phyloP scores from a whole-genome alignment of 768 basidiomycete species.

The Rhodotorula paludigena region DNA sequence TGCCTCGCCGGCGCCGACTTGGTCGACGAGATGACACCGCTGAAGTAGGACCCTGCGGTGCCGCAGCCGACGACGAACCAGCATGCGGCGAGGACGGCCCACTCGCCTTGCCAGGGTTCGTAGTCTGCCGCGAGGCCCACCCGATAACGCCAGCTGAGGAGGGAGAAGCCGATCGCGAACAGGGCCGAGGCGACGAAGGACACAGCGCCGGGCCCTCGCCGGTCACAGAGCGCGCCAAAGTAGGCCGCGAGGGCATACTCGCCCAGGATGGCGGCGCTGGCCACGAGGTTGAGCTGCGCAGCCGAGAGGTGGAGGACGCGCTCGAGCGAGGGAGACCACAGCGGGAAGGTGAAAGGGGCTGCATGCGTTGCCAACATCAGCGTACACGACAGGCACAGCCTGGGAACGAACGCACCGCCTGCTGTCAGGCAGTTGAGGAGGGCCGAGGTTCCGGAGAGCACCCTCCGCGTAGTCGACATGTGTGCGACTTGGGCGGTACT shows the following conservation, averaged over 20 bases:
- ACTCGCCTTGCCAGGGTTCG: neutral
- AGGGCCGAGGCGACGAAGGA: neutral
- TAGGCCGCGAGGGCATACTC: slow-evolving; percentile 22
- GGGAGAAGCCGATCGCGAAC: slow-evolving; percentile 17
- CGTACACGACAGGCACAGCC: too few relatives aligned
- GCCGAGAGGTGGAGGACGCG: slow-evolving; percentile 4
- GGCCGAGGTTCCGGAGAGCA: neutral
- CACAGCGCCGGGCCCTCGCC: slow-evolving; percentile 24
- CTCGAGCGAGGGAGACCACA: slow-evolving; percentile 8
- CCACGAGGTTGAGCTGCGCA: slow-evolving; percentile 17
- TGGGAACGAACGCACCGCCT: slow-evolving; percentile 6
- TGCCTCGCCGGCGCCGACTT: slow-evolving; percentile 34
- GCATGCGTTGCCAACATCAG: neutral
- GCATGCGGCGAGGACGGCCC: neutral
- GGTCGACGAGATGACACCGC: slow-evolving; percentile 25
- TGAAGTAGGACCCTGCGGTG: slow-evolving; percentile 36
- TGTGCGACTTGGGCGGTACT: too few relatives aligned
- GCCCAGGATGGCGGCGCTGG: slow-evolving; percentile 24
- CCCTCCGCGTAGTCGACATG: neutral
- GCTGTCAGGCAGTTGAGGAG: slow-evolving; percentile 20
- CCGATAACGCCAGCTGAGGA: slow-evolving; percentile 11
- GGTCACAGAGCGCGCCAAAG: slow-evolving; percentile 28
- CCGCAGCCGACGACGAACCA: slow-evolving; percentile 35
- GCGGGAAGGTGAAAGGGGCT: slow-evolving; percentile 22
- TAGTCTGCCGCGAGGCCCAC: neutral